phyloP scores from a whole-genome alignment of 2,329 filamentous ascomycete genomes.

The Venturia asperata region DNA sequence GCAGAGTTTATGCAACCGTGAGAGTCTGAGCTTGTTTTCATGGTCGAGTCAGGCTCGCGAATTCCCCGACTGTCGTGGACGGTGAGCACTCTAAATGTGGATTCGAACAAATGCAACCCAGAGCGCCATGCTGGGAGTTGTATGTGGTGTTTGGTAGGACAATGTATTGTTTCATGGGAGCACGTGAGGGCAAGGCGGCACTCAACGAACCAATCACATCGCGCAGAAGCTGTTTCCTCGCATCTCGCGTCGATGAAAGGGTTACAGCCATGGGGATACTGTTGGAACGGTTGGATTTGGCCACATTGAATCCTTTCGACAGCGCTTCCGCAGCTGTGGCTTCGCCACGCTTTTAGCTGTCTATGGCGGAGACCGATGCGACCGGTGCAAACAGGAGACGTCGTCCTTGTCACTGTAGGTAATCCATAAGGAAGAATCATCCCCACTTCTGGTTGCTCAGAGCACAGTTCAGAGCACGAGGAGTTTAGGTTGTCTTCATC shows the following conservation, averaged over 20 bases:
- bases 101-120: neutral
- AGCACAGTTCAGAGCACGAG: neutral
- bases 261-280: neutral
- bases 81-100: neutral
- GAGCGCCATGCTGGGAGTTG: neutral
- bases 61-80: neutral
- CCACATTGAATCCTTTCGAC: neutral
- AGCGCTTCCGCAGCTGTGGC: neutral
- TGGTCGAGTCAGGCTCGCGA: neutral
- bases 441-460: neutral
- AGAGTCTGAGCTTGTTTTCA: neutral
- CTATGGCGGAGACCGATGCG: neutral
- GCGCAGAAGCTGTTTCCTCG: neutral
- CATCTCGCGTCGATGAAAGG: neutral
- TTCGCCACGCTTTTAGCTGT: neutral
- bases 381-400: neutral
- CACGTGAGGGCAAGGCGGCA: slow-evolving; percentile 10
- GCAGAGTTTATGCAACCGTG: neutral
- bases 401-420: neutral
- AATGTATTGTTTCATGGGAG: neutral
- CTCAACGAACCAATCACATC: slow-evolving; percentile 1
- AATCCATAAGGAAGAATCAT: neutral
- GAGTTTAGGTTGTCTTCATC: neutral
- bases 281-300: neutral
- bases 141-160: slow-evolving; percentile 11